These are phyloP conservation scores for Tetrapyrgos nigripes DNA, from an alignment of 1,284 basidiomycete genomes.

Conservation along the genomic window DNA sequence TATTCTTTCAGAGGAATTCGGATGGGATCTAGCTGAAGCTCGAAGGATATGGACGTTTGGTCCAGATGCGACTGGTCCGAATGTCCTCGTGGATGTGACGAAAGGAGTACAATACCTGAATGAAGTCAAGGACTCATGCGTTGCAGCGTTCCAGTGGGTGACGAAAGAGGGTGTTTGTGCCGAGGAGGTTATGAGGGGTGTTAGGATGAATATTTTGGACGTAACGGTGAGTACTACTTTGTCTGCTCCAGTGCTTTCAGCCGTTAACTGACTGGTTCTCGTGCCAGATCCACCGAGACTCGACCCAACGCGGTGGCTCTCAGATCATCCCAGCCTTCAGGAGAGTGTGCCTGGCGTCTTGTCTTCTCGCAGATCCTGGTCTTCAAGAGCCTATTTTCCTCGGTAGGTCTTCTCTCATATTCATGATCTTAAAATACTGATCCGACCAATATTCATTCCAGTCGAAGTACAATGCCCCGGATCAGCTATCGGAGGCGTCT, in stretches of 20 bases:
- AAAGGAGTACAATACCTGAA: constrained; percentile 98
- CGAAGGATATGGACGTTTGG: constrained; percentile 99
- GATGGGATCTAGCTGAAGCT: constrained; percentile 99
- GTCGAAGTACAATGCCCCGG: constrained; percentile 99
- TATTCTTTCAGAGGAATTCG: constrained; percentile 93
- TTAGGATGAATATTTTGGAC: constrained; percentile 96
- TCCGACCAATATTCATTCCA: constrained; percentile 71
- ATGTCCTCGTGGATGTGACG: constrained; percentile 96
- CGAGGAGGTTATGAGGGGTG: constrained; percentile 98
- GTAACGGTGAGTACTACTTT: constrained; percentile 73
- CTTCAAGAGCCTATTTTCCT: constrained; percentile 98
- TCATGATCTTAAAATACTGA: constrained; percentile 66
- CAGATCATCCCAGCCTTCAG: constrained; percentile 97
- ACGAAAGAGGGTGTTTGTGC: constrained; percentile 96
- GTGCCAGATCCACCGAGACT: constrained; percentile 90
- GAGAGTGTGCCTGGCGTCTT: constrained; percentile 99
- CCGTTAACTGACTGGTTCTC: constrained; percentile 15
- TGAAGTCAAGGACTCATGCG: constrained; percentile 99
- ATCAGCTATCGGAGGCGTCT: constrained; percentile 97
- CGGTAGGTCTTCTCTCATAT: constrained; percentile 48
- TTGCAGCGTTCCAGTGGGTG: constrained; percentile 99
- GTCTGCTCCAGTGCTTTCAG: background rate
- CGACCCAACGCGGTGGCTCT: constrained; percentile 99
- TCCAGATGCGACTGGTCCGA: constrained; percentile 96
- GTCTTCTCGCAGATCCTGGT: constrained; percentile 88